These are phyloP conservation scores for Didymella lethalis DNA, from an alignment of 2,329 filamentous ascomycete genomes.

Conservation along the genomic window DNA sequence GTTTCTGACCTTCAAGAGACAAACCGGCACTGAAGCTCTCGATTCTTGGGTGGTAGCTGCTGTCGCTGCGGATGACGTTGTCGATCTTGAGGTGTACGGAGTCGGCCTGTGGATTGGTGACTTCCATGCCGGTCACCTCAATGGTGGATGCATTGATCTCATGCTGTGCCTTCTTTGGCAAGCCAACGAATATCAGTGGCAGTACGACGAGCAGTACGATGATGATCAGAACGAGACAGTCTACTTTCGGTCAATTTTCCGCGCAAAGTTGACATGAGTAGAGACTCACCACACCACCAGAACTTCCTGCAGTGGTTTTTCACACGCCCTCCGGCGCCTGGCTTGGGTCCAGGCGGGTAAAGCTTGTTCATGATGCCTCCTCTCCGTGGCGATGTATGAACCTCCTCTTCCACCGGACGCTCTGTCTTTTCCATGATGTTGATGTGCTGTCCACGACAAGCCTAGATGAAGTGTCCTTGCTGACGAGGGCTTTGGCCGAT, in stretches of 20 bases:
- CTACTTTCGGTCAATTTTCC: constrained; percentile 26
- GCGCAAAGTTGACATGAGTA: background rate
- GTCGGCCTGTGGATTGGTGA: constrained; percentile 60
- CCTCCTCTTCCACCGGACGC: constrained; percentile 27
- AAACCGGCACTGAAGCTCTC: constrained; percentile 63
- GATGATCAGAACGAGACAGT: constrained; percentile 59
- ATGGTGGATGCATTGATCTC: constrained; percentile 63
- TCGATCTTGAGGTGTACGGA: constrained; percentile 59
- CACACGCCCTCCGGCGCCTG: constrained; percentile 41
- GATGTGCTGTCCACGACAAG: background rate
- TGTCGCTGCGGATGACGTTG: constrained; percentile 58
- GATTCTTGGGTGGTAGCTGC: constrained; percentile 62
- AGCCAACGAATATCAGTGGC: constrained; percentile 65
- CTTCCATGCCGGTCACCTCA: constrained; percentile 59
- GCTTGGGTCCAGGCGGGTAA: constrained; percentile 45
- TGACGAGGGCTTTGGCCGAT: background rate
- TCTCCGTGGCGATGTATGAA: constrained; percentile 30
- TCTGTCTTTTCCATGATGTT: constrained; percentile 36
- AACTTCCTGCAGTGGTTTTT: constrained; percentile 51
- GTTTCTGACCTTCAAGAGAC: constrained; percentile 53
- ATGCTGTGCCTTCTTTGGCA: constrained; percentile 65
- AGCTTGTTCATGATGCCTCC: constrained; percentile 45
- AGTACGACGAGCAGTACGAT: constrained; percentile 65
- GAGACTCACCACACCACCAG: constrained; percentile 50
- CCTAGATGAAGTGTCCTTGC: background rate